Base-by-base conservation (phyloP, 208 protist genomes). In the Angomonas deanei region DNA sequence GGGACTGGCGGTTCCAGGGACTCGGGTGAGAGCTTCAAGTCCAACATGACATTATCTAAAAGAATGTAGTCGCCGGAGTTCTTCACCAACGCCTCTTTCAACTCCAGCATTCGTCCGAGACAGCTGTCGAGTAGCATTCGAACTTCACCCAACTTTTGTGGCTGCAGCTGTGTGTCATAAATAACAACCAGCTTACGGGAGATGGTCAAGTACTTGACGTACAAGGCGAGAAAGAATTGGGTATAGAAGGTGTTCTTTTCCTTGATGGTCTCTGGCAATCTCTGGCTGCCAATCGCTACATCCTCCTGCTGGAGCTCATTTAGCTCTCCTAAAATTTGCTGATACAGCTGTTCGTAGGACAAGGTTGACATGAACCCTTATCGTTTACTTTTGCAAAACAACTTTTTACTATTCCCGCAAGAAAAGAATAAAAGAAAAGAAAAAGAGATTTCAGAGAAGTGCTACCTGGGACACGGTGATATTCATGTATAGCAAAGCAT, bases 51-150 rank as follows among this genome's bases (percentile, higher is more conserved):
- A 59, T 98, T 81, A 64, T 97, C 93, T 2, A 98, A 62, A 28
- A 88, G 68, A 24, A 92, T 64, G 65, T 80, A 95, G 61, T 96
- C 89, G 19, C 87, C 90, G 67, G 84, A 86, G 72, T 96, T 71
- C 33, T 76, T 42, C 10, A 80, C 82, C 34, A 98, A 56, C 24
- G 78, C 59, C 11, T 73, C 48, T n/a, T 96, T 88, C 19, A 96
- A 69, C 62, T 98, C 97, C 1, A 98, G 75, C 81, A 98, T 91
- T 42, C 97, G 87, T 13, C 91, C 96, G 5, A 98, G 79, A 52
- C 91, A 93, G 46, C 78, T 80, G 70, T 97, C 88, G 5, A 98
- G 80, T 27, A 97, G 58, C 6, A 80, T 81, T 32, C 91, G 80
- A 19, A 98, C 78, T 68, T 98, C 96, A 17, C 76, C 59, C 0